Conservation (phyloP, 2,329 filamentous ascomycete species). For the Phyllosticta paracitricarpa region DNA sequence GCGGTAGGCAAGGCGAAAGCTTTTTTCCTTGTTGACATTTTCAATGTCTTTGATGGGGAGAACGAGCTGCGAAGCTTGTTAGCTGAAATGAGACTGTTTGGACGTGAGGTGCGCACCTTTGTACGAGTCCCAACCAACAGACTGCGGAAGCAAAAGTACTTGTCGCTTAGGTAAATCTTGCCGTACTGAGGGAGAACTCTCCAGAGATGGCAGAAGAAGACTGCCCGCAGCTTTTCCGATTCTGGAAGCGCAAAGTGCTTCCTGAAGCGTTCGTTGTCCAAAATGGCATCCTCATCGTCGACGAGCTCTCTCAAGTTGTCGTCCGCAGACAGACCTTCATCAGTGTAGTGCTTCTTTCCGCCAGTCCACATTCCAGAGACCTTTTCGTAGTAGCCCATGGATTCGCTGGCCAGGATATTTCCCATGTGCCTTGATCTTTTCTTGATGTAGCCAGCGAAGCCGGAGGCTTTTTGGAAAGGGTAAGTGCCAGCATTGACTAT, state of each 20-base stretch:
- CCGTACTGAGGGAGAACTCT: constrained; percentile 86
- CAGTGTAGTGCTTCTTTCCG: constrained; percentile 78
- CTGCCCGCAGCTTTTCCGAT: constrained; percentile 73
- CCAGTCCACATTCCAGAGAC: constrained; percentile 97
- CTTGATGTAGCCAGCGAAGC: constrained; percentile 73
- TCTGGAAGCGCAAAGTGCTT: constrained; percentile 82
- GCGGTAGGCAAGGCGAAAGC: constrained; percentile 83
- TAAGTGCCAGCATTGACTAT: constrained; percentile 56
- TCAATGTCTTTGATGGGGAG: constrained; percentile 85
- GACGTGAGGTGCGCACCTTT: constrained; percentile 40
- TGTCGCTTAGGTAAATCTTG: constrained; percentile 88
- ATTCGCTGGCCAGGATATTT: constrained; percentile 72
- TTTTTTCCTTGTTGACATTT: constrained; percentile 89
- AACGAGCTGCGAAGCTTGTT: constrained; percentile 45
- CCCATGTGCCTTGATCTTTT: constrained; percentile 73
- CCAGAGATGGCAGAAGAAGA: constrained; percentile 87
- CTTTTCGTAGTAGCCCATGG: constrained; percentile 93
- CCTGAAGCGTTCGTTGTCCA: constrained; percentile 61
- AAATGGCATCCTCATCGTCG: constrained; percentile 44
- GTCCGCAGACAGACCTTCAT: constrained; percentile 53
- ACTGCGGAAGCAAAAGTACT: constrained; percentile 86
- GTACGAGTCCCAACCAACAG: constrained; percentile 80
- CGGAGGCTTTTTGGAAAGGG: constrained; percentile 72
- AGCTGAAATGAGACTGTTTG: constrained; percentile 9
- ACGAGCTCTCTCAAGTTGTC: constrained; percentile 50